phyloP scores from a whole-genome alignment of 1,139 yeast species.

The Kodamaea suecica region DNA sequence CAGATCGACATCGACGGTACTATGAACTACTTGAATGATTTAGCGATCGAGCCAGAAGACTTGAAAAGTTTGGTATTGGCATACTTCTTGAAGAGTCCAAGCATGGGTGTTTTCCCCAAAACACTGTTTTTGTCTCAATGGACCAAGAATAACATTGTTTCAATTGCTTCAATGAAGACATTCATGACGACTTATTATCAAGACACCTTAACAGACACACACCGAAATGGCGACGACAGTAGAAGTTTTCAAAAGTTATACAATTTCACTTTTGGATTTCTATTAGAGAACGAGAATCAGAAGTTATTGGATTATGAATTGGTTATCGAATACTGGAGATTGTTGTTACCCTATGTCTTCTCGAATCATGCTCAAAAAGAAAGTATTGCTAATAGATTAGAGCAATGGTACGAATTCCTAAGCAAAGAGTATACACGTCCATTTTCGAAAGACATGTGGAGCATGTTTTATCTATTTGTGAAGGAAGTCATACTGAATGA shows the following conservation, averaged over 20 bases:
- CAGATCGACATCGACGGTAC: constrained; percentile 75
- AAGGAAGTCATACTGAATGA: constrained; percentile 48
- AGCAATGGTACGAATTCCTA: constrained; percentile 54
- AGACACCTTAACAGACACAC: constrained; percentile 27
- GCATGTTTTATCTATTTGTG: constrained; percentile 72
- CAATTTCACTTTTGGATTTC: constrained; percentile 65
- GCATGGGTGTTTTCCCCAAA: constrained; percentile 57
- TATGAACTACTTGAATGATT: constrained; percentile 58
- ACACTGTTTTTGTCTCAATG: constrained; percentile 55
- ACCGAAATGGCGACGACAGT: constrained; percentile 2
- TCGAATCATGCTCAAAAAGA: constrained; percentile 2
- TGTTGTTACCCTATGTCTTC: constrained; percentile 45
- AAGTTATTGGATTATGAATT: constrained; percentile 58
- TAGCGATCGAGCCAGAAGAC: constrained; percentile 74
- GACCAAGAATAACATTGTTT: constrained; percentile 37
- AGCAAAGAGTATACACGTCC: constrained; percentile 35
- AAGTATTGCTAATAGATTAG: constrained; percentile 25
- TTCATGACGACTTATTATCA: constrained; percentile 38
- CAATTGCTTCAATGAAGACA: constrained; percentile 49
- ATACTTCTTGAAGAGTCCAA: constrained; percentile 60
- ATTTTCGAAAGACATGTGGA: constrained; percentile 77
- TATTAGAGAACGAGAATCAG: constrained; percentile 56
- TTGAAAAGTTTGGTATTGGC: constrained; percentile 67
- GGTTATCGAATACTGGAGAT: constrained; percentile 76
- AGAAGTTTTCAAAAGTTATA: constrained; percentile 56